phyloP scores from a whole-genome alignment of 208 protist genomes.

The Novymonas esmeraldas region DNA sequence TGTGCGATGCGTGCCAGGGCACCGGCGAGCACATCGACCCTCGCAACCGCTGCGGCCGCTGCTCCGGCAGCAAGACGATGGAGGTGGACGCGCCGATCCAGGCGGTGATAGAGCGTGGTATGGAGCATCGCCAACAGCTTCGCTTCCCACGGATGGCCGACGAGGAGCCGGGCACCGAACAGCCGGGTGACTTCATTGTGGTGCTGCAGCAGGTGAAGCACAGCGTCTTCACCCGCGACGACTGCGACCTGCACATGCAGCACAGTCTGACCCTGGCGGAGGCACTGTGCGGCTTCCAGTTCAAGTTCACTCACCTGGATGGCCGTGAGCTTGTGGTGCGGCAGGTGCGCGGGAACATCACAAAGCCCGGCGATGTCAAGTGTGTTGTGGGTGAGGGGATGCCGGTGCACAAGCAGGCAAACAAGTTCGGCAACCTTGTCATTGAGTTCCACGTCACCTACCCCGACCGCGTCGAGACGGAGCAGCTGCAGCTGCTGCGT shows the following conservation, averaged over 20 bases:
- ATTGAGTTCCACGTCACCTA: slow-evolving; percentile 78
- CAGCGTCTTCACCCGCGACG: slow-evolving; percentile 87
- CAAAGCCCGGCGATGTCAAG: slow-evolving; percentile 67
- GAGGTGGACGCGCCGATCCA: slow-evolving; percentile 71
- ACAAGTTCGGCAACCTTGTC: slow-evolving; percentile 65
- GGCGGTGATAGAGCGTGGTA: slow-evolving; percentile 61
- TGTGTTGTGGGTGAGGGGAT: slow-evolving; percentile 81
- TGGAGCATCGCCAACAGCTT: slow-evolving; percentile 59
- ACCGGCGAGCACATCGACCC: slow-evolving; percentile 79
- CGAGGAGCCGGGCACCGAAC: slow-evolving; percentile 37
- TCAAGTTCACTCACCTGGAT: slow-evolving; percentile 91
- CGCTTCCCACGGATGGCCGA: slow-evolving; percentile 52
- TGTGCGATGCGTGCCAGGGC: slow-evolving; percentile 93
- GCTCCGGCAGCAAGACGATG: slow-evolving; percentile 90
- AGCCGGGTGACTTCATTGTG: slow-evolving; percentile 95
- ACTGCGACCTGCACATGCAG: slow-evolving; percentile 91
- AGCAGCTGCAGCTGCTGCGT: slow-evolving; percentile 46
- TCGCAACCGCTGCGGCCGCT: slow-evolving; percentile 91
- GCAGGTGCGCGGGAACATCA: slow-evolving; percentile 66
- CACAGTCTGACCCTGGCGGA: slow-evolving; percentile 92
- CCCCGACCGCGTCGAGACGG: slow-evolving; percentile 45
- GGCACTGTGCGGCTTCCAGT: slow-evolving; percentile 94
- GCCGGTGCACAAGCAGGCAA: slow-evolving; percentile 40
- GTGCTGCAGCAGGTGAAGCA: slow-evolving; percentile 95
- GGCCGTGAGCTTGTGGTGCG: slow-evolving; percentile 85